Evolutionary conservation across 208 protist genomes (phyloP).

Genomic region (Zelonia costaricensis): DNA sequence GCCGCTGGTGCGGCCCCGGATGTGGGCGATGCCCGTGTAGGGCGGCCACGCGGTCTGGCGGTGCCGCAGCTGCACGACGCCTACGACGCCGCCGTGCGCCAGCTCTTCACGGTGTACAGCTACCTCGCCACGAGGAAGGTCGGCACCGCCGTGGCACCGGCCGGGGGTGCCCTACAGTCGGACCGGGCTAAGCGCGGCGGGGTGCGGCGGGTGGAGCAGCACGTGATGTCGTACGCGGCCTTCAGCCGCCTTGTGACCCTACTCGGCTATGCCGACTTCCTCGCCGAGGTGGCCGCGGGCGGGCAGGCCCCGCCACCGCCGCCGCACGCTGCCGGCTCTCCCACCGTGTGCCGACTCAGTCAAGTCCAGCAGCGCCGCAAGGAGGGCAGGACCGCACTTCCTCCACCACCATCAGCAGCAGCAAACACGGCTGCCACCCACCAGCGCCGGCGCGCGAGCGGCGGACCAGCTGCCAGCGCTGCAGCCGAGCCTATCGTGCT

Average conservation of each 20-base stretch:
- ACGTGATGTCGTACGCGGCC: constrained; percentile 26
- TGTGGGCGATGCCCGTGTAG: too few relatives aligned
- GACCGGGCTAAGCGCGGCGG: too few relatives aligned
- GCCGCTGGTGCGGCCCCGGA: too few relatives aligned
- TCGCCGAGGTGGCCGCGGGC: constrained; percentile 6
- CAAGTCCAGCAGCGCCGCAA: constrained; percentile 6
- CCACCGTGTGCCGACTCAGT: constrained; percentile 12
- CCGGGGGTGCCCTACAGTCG: too few relatives aligned
- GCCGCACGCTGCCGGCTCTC: neutral
- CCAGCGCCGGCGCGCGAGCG: too few relatives aligned
- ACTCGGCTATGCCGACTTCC: constrained; percentile 26
- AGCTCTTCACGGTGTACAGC: constrained; percentile 23
- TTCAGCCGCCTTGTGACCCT: constrained; percentile 25
- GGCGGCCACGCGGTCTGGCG: neutral
- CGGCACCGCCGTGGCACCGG: too few relatives aligned
- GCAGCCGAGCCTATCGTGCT: constrained; percentile 4
- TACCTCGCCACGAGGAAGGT: constrained; percentile 23
- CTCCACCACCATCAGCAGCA: neutral
- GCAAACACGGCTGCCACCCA: too few relatives aligned
- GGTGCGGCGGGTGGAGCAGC: constrained; percentile 15
- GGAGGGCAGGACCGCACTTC: neutral
- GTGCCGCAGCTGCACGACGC: constrained; percentile 14
- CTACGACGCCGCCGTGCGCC: constrained; percentile 30
- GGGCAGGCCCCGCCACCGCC: neutral
- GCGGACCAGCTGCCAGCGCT: too few relatives aligned